Evolutionary conservation across 306 rosid species (phyloP).

Genomic region (Delonix regia): DNA sequence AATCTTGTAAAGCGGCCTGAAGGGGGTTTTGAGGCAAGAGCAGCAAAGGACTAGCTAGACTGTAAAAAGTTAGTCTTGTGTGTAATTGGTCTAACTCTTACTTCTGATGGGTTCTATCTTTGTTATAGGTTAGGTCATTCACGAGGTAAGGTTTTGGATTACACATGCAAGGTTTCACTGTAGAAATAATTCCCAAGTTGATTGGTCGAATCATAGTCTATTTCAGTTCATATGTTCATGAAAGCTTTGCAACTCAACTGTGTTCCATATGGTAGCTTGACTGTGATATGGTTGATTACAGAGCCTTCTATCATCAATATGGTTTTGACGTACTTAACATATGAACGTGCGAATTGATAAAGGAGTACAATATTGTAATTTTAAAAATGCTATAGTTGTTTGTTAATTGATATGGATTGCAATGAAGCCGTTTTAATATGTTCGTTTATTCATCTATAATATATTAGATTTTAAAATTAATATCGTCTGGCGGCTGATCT

Average conservation of each 20-base stretch:
- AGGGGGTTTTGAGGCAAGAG: constrained; percentile 63
- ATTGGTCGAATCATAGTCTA: constrained; percentile 22
- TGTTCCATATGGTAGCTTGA: too few species aligned
- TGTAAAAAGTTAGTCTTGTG: not conserved
- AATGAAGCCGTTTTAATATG: too few species aligned
- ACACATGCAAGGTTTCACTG: constrained; percentile 3
- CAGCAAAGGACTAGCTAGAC: constrained; percentile 32
- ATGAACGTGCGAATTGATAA: too few species aligned
- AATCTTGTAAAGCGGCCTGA: constrained; percentile 52
- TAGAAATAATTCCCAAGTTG: constrained; percentile 23
- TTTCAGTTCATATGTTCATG: constrained; percentile 14
- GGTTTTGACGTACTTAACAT: too few species aligned
- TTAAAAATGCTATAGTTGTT: too few species aligned
- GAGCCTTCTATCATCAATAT: too few species aligned
- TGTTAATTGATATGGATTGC: too few species aligned
- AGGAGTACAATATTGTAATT: too few species aligned
- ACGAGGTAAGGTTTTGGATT: not conserved
- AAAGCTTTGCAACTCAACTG: not conserved
- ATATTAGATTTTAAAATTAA: too few species aligned
- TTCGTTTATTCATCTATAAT: too few species aligned
- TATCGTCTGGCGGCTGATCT: too few species aligned
- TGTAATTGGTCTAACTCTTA: not conserved
- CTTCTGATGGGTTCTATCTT: not conserved
- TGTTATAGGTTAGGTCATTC: not conserved
- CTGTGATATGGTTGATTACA: too few species aligned